These are phyloP conservation scores for Geosmithia morbida DNA, from an alignment of 2,329 filamentous ascomycete genomes.

Conservation along the genomic window DNA sequence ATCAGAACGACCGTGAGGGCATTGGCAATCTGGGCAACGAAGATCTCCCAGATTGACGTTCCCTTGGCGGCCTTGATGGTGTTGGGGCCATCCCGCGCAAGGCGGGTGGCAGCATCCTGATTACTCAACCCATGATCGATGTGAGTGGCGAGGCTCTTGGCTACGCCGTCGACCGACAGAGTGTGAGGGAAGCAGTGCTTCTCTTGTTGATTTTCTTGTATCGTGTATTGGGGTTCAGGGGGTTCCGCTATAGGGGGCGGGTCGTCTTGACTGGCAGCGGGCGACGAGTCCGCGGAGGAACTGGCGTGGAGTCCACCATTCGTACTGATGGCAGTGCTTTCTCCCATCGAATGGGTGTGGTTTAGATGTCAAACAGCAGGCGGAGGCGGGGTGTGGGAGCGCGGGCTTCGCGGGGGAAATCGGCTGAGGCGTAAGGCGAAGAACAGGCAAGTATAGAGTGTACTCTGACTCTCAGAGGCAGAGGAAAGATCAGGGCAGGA, in stretches of 20 bases:
- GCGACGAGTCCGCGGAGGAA: slow-evolving; percentile 21
- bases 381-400: not conserved
- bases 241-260: slow-evolving; percentile 24
- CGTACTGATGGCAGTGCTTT: slow-evolving; percentile 19
- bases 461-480: no score
- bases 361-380: slow-evolving; percentile 1
- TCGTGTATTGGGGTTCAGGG: slow-evolving; percentile 4
- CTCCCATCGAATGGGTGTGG: slow-evolving; percentile 25
- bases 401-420: not conserved
- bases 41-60: slow-evolving; percentile 60
- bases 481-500: not conserved
- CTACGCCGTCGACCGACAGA: slow-evolving; percentile 18
- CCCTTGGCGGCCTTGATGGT: slow-evolving; percentile 57
- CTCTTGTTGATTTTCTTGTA: slow-evolving; percentile 15
- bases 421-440: no score
- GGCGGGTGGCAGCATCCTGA: slow-evolving; percentile 49
- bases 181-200: slow-evolving; percentile 20
- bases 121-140: slow-evolving; percentile 45
- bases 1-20: slow-evolving; percentile 62
- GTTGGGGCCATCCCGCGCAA: slow-evolving; percentile 54
- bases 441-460: not conserved
- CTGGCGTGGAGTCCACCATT: slow-evolving; percentile 26
- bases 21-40: slow-evolving; percentile 65
- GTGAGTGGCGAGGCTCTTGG: slow-evolving; percentile 24
- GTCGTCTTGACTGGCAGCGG: slow-evolving; percentile 19